These are phyloP conservation scores for Zoysia japonica DNA, from an alignment of 176 grass and related monocot genomes.

Conservation along the genomic window DNA sequence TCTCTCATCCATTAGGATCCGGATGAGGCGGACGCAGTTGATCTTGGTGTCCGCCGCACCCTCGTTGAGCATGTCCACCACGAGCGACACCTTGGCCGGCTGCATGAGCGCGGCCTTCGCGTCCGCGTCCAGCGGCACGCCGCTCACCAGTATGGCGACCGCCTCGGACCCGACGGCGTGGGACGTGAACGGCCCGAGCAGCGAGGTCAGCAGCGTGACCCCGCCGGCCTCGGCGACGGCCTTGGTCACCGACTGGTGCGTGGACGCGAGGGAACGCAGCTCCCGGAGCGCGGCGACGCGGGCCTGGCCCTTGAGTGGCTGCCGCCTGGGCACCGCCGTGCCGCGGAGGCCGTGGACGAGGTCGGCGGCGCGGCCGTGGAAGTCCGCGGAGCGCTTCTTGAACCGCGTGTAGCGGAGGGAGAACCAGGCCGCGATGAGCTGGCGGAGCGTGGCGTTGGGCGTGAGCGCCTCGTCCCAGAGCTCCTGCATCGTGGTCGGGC, in stretches of 20 bases:
- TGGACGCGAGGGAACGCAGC: conserved; percentile 53
- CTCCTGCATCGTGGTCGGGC: conserved; percentile 99
- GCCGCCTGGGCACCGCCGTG: conserved; percentile 47
- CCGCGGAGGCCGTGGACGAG: conserved; percentile 68
- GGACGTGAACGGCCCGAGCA: conserved; percentile 84
- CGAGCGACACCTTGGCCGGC: conserved; percentile 81
- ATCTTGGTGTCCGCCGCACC: conserved; percentile 84
- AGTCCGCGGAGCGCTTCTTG: conserved; percentile 94
- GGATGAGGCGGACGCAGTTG: conserved; percentile 76
- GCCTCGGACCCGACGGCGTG: conserved; percentile 90
- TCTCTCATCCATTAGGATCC: conserved; percentile 80
- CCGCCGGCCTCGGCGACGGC: conserved; percentile 61
- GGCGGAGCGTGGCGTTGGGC: conserved; percentile 85
- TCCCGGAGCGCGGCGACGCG: conserved; percentile 72
- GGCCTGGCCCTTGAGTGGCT: conserved; percentile 78
- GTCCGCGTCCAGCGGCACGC: conserved; percentile 63
- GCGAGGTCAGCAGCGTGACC: conserved; percentile 57
- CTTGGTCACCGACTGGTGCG: conserved; percentile 75
- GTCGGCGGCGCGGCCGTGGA: conserved; percentile 80
- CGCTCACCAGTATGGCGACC: conserved; percentile 69
- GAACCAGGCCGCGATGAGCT: conserved; percentile 97
- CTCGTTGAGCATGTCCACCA: conserved; percentile 92
- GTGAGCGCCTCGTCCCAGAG: conserved; percentile 88
- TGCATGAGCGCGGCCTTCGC: conserved; percentile 75
- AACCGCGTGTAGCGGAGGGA: conserved; percentile 70